Base-by-base conservation (phyloP, 495 filamentous ascomycete genomes). In the Pyrenopolyporus hunteri region DNA sequence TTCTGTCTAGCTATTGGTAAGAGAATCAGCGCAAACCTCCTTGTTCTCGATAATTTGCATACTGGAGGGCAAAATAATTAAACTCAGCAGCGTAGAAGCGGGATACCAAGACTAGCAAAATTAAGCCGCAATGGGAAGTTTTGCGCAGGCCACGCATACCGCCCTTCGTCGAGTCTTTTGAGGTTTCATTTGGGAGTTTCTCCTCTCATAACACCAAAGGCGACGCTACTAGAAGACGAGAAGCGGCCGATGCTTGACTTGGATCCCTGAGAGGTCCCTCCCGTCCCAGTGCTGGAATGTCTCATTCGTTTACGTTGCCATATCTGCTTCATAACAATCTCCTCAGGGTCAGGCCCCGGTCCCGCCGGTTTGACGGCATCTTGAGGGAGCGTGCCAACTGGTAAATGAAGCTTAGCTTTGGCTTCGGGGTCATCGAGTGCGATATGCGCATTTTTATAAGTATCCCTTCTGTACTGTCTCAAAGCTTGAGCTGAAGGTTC, bases 401-500 rank as follows among this genome's bases (percentile, higher is more conserved):
- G 71, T 17, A 72, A 54, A 33, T 73, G 66, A 9, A 79, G 46
- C 17, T 73, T 78, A 10, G 51, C 63, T 23, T 61, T 69, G 14
- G 69, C 66, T 19, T 68, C 40, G 17, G 61, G 51, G 19, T 75
- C 73, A 9, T 67, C 57, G 16, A 59, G 57, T 7, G 68, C 51
- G 20, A 77, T 45, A 9, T 72, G 70, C 0, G 73, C 73, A 22
- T 71, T 75, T 20, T 62, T 46, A 50, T 71, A 77, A 3, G 63
- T 58, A 6, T 74, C 68, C 39, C 72, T 74, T 47, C 72, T 74
- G 51, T 77, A 75, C 13, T 74, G 66, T 51, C 68, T 73, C 13
- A 76, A 55, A 0, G 73, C 76, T 9, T 76, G 71, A 10, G 68
- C 53, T 2, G 78, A 78, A 2, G 78, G 78, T 23, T 80, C 78